Evolutionary conservation across 1,139 yeast genomes (phyloP).

Genomic region (Scheffersomyces lignicola): DNA sequence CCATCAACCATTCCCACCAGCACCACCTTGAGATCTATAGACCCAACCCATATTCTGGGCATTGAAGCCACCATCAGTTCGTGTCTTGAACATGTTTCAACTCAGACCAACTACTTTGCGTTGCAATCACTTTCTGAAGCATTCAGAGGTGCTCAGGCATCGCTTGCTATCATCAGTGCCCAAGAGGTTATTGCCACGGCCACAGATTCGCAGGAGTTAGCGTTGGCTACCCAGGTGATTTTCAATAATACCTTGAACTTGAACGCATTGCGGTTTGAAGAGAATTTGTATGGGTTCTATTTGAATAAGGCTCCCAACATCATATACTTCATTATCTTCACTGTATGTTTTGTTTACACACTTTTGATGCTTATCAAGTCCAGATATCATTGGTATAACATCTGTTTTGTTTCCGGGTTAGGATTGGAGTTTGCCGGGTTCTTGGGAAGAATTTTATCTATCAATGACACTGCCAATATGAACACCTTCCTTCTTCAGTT

Average conservation of each 20-base stretch:
- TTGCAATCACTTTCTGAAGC: slow-evolving; percentile 21
- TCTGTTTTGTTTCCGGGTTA: slow-evolving; percentile 30
- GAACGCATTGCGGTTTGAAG: slow-evolving; percentile 25
- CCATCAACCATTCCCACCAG: slow-evolving; percentile 12
- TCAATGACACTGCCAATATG: slow-evolving; percentile 39
- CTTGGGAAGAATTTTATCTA: slow-evolving; percentile 54
- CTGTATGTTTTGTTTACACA: slow-evolving; percentile 22
- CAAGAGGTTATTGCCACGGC: slow-evolving; percentile 41
- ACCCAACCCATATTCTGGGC: slow-evolving; percentile 19
- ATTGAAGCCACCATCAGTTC: slow-evolving; percentile 17
- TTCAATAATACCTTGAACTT: slow-evolving; percentile 34
- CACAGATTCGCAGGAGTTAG: slow-evolving; percentile 24
- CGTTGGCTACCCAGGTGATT: slow-evolving; percentile 33
- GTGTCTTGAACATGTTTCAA: slow-evolving; percentile 14
- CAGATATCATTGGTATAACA: slow-evolving; percentile 30
- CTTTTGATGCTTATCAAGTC: slow-evolving; percentile 21
- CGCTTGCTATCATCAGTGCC: slow-evolving; percentile 34
- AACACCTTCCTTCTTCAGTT: slow-evolving; percentile 63
- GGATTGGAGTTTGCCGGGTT: slow-evolving; percentile 58
- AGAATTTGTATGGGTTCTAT: slow-evolving; percentile 23
- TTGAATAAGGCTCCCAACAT: slow-evolving; percentile 31
- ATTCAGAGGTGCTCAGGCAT: slow-evolving; percentile 40
- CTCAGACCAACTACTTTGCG: slow-evolving; percentile 12
- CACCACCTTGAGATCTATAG: slow-evolving; percentile 11
- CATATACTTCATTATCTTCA: slow-evolving; percentile 29